Base-by-base conservation (phyloP, 169 alveolate species). In the Babesia bigemina region DNA sequence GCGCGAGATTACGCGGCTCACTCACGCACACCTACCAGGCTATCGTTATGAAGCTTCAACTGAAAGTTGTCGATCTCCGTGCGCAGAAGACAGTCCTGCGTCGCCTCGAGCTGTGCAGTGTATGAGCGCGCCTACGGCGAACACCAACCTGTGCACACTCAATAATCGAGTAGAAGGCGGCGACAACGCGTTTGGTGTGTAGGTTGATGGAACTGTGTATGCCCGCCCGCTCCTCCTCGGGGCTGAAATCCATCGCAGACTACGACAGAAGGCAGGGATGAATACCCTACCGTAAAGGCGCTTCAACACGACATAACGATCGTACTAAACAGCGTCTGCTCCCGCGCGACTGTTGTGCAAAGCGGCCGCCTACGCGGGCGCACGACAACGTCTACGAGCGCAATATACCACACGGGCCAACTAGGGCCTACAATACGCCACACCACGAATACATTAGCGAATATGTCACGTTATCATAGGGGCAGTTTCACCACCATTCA, bases 1-100 rank as follows among this genome's bases (percentile, higher is more conserved):
- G 58, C 49, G 74, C 22, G 42, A 47, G 16, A 29, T 13, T n/a
- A 8, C 13, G 13, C 4, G 11, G 10, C 39, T 58, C n/a, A 22
- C 9, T 2, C 11, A 13, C 21, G 24, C 22, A 58, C 6, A 61
- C 83, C 45, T 61, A 83, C 90, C 50, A 83, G 52, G 26, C 72
- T 26, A 55, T 83, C 90, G 63, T 66, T 69, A 62, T 74, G 90
- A 33, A 83, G 39, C 52, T 83, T 83, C 19, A 83, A 29, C 67
- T 83, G 90, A n/a, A 83, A 83, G 60, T 83, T 83, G 76, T 83
- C 90, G 29, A 83, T 61, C 22, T 74, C 85, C 21, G 90, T 75
- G 14, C 90, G 45, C 0, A 74, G 42, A 29, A 83, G 57, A 53
- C 79, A 74, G 66, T 75, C 90, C n/a, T 55, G 71, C 21, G 33